Base-by-base conservation (phyloP, 1,284 basidiomycete species). In the Melampsora americana region DNA sequence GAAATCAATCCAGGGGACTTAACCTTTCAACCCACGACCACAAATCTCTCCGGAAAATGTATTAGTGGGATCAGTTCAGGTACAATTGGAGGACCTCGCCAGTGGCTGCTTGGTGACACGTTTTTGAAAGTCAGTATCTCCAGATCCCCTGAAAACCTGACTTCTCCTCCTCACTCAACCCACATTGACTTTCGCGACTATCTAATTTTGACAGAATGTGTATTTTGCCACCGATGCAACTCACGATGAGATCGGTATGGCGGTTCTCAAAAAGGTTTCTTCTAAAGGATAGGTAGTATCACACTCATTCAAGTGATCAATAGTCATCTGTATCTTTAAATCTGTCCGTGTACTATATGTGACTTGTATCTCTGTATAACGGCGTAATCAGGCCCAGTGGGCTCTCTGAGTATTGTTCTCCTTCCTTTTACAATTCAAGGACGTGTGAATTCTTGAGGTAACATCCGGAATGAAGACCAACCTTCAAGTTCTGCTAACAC, bases 181-280 rank as follows among this genome's bases (percentile, higher is more conserved):
- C 12, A 14, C 42, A 44, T 14, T 14, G 16, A 14, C 39, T 48
- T 77, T 88, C 66, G 88, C 89, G 53, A 89, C 39, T 44, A 3
- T 44, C 16, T 44, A n/a, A n/a, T 44, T 11, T 48, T n/a, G 50
- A 80, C 90, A 91, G 86, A 91, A 90, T 80, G 90, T 87, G 0
- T 91, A 91, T 83, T 90, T 90, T 83, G 90, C 89, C 14, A 90
- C 88, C 11, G 87, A 92, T 80, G 87, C 89, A 11, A 83, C 83
- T 39, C 86, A 87, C 80, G 90, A 93, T 83, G 84, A 86, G 67
- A 86, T 93, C 75, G 89, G 87, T 66, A 86, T 93, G 76, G 91
- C 90, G 62, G 28, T 76, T 65, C 7, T 78, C 80, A 66, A 73
- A 44, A 44, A 44, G 42, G 42, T 44, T 3, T 44, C 42, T 44